phyloP scores from a whole-genome alignment of 176 grass and related monocot genomes.

The Aegilops bicornis region DNA sequence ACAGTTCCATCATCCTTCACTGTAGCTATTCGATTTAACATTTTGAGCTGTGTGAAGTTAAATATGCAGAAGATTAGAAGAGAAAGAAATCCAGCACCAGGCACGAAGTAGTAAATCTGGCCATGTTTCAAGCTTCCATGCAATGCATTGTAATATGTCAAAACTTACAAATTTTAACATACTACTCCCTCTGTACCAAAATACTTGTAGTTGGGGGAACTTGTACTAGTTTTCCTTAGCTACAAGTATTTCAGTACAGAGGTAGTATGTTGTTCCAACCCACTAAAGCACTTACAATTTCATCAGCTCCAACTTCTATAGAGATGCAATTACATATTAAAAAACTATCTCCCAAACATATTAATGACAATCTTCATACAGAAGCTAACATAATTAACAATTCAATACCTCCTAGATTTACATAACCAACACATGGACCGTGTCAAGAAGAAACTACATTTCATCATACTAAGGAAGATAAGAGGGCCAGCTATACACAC shows the following conservation, averaged over 20 bases:
- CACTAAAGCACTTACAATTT: background rate
- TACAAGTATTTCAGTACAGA: too few relatives aligned
- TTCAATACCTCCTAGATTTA: background rate
- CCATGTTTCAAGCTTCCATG: background rate
- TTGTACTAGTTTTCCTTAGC: too few relatives aligned
- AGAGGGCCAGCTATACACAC: constrained; percentile 13
- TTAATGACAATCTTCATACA: background rate
- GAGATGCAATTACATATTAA: background rate
- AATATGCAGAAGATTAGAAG: background rate
- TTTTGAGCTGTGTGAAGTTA: constrained; percentile 35
- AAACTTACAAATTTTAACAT: background rate
- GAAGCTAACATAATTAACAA: background rate
- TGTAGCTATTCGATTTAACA: constrained; percentile 74
- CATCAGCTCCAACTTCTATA: constrained; percentile 13
- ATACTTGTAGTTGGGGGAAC: too few relatives aligned
- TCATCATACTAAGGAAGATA: background rate
- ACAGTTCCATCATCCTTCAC: constrained; percentile 94
- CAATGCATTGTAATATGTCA: background rate
- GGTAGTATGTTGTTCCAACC: background rate
- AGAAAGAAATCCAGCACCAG: background rate
- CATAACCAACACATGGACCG: background rate
- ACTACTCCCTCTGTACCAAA: background rate
- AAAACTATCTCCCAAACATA: background rate
- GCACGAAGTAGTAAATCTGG: background rate
- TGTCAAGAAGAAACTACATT: background rate